Conservation (phyloP, 371 early-diverging fungal genomes). For the Umbelopsis sp. region DNA sequence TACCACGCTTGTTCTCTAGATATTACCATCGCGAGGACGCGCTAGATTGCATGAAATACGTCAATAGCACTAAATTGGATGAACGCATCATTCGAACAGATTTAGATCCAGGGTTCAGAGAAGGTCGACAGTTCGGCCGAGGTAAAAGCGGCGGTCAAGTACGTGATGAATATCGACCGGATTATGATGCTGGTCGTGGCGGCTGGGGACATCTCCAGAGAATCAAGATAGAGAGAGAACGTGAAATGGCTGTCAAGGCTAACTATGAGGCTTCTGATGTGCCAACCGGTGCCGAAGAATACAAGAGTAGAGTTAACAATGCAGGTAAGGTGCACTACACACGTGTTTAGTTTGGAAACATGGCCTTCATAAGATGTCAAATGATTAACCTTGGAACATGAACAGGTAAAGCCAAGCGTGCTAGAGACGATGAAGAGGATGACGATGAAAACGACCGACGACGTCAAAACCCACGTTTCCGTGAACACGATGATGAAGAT, state of each 20-base stretch:
- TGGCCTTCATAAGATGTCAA: not conserved
- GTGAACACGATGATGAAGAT: conserved; percentile 60
- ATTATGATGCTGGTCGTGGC: conserved; percentile 95
- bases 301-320: conserved; percentile 50
- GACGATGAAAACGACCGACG: conserved; percentile 40
- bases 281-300: conserved; percentile 65
- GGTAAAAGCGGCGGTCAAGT: conserved; percentile 96
- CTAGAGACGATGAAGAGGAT: conserved; percentile 46
- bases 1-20: conserved; percentile 41
- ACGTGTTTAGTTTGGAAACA: not conserved
- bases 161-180: conserved; percentile 92
- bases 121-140: conserved; percentile 97
- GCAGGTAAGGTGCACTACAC: conserved; percentile 19
- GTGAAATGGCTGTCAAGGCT: conserved; percentile 64
- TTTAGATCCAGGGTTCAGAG: conserved; percentile 96
- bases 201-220: conserved; percentile 93
- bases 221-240: conserved; percentile 63
- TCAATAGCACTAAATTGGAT: conserved; percentile 95
- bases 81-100: conserved; percentile 95
- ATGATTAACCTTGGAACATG: not conserved
- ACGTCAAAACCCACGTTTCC: conserved; percentile 61
- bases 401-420: conserved; percentile 39
- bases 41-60: conserved; percentile 90
- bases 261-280: conserved; percentile 67
- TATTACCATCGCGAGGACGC: conserved; percentile 89